A percentile compares a stretch with the other conserved stretches of the same genome.
phyloP scores from a whole-genome alignment of 1,284 basidiomycete genomes.

The Ustilago xerochloae region DNA sequence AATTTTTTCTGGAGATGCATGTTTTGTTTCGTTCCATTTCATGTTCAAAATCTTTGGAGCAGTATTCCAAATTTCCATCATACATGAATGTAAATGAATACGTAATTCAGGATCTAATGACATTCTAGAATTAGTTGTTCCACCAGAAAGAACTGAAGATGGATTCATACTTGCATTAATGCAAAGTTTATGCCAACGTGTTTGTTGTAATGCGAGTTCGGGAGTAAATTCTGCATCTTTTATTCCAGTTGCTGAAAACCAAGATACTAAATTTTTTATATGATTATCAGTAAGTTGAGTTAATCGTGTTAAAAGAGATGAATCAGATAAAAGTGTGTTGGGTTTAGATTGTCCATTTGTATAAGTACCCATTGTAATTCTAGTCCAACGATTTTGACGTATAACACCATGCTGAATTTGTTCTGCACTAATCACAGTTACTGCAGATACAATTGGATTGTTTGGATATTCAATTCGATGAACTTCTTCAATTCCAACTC shows the following conservation, averaged over 20 bases:
- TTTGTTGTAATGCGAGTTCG: constrained; percentile 69
- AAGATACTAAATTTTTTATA: constrained; percentile 54
- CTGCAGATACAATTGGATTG: constrained; percentile 69
- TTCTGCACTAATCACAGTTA: constrained; percentile 70
- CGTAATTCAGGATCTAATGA: constrained; percentile 67
- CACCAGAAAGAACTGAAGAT: constrained; percentile 69
- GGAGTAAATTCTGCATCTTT: constrained; percentile 69
- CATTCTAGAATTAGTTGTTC: constrained; percentile 69
- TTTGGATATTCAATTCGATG: constrained; percentile 67
- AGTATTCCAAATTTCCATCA: constrained; percentile 69
- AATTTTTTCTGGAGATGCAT: constrained; percentile 69
- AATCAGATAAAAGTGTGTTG: constrained; percentile 27
- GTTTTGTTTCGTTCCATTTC: constrained; percentile 63
- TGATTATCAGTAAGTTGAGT: constrained; percentile 14
- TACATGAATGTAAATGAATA: constrained; percentile 68
- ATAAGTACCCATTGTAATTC: constrained; percentile 70
- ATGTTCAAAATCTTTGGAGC: constrained; percentile 67
- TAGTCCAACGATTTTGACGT: constrained; percentile 70
- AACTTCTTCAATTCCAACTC: constrained; percentile 70
- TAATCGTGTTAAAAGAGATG: constrained; percentile 18
- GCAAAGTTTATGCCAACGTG: constrained; percentile 71
- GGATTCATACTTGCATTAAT: constrained; percentile 71
- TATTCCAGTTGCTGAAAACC: constrained; percentile 68
- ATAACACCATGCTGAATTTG: constrained; percentile 68
- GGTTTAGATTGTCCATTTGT: constrained; percentile 53